These are phyloP conservation scores for Syzygium grande DNA, from an alignment of 345 rosid species.

Conservation along the genomic window DNA sequence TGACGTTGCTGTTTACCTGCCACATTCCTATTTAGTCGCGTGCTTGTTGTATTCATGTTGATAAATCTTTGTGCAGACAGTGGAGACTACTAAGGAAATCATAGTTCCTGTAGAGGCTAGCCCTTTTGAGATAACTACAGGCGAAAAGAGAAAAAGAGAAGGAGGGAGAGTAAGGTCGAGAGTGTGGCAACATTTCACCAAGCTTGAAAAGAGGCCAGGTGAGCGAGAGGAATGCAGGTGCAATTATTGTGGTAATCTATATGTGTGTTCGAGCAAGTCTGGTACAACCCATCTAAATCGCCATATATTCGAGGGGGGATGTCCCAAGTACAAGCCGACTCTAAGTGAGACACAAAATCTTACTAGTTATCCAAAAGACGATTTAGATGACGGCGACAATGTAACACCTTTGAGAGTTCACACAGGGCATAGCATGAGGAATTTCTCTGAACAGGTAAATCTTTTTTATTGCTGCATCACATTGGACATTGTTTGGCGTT, in stretches of 20 bases:
- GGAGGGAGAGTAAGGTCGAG: not conserved
- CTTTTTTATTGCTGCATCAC: not conserved
- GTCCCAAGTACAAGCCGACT: not conserved
- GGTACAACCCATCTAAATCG: slow-evolving; percentile 4
- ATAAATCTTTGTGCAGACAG: not conserved
- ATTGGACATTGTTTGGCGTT: not conserved
- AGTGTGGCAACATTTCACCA: slow-evolving; percentile 3
- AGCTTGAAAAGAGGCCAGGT: slow-evolving; percentile 1
- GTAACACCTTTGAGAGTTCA: not conserved
- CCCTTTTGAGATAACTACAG: not conserved
- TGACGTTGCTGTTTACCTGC: not conserved
- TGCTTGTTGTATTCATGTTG: not conserved
- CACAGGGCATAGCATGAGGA: not conserved
- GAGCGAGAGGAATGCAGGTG: slow-evolving; percentile 4
- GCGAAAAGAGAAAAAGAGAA: slow-evolving; percentile 3
- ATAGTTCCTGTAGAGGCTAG: not conserved
- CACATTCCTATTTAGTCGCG: not conserved
- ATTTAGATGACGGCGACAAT: not conserved
- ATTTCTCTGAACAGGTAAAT: not conserved
- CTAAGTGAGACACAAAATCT: not conserved
- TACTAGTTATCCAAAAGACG: not conserved
- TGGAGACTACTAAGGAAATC: not conserved
- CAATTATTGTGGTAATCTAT: slow-evolving; percentile 1
- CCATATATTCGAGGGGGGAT: slow-evolving; percentile 2
- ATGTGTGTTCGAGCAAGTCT: slow-evolving; percentile 1